A percentile compares a stretch with the other conserved stretches of the same genome.
Evolutionary conservation across 2,329 filamentous ascomycete species (phyloP).

Genomic region (Cladobotryum mycophilum): DNA sequence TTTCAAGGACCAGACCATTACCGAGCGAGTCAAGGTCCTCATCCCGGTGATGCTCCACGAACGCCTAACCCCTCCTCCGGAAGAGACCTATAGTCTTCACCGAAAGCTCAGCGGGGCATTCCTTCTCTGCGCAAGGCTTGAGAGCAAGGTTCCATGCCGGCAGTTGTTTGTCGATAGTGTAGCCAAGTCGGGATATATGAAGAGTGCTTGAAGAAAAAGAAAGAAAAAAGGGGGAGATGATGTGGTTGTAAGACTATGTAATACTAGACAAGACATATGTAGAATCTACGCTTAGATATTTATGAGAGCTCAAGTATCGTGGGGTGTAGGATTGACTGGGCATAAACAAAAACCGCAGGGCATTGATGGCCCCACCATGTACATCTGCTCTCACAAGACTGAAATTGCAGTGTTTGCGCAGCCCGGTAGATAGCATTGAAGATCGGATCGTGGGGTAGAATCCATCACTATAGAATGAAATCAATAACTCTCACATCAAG

Average conservation of each 20-base stretch:
- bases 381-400: no score
- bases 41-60: slow-evolving; percentile 94
- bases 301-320: no score
- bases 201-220: background rate
- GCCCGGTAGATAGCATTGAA: no score
- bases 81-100: slow-evolving; percentile 95
- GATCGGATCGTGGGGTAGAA: no score
- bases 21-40: slow-evolving; percentile 77
- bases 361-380: background rate
- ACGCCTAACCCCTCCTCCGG: slow-evolving; percentile 80
- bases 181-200: slow-evolving; percentile 27
- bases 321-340: no score
- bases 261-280: background rate
- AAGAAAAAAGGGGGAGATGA: no score
- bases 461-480: no score
- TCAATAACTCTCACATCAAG: no score
- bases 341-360: background rate
- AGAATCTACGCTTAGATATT: no score
- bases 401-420: no score
- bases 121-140: slow-evolving; percentile 78
- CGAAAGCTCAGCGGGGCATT: slow-evolving; percentile 94
- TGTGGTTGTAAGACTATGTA: background rate
- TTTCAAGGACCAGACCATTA: slow-evolving; percentile 92
- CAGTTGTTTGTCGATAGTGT: slow-evolving; percentile 66
- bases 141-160: slow-evolving; percentile 74